These are phyloP conservation scores for Solanum chmielewskii DNA, from an alignment of 257 asterid species.

Conservation along the genomic window DNA sequence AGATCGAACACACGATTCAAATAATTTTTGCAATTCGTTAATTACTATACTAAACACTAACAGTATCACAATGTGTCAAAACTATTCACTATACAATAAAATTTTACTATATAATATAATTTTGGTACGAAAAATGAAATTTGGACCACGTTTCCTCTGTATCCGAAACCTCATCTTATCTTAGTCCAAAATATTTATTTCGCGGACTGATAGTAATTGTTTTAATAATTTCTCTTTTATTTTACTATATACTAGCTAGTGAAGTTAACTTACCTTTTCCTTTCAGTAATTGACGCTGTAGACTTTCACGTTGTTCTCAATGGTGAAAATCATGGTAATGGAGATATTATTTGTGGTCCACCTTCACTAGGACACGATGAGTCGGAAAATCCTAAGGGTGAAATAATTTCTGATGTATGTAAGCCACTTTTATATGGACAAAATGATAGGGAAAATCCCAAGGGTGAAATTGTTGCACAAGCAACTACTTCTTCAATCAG, in stretches of 20 bases:
- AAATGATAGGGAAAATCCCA: not conserved
- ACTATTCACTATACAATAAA: too few relatives aligned
- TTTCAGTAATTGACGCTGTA: constrained; percentile 3
- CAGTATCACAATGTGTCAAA: too few relatives aligned
- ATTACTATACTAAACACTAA: too few relatives aligned
- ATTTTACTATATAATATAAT: too few relatives aligned
- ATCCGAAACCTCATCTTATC: not conserved
- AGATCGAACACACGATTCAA: too few relatives aligned
- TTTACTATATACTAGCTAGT: not conserved
- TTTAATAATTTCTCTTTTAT: too few relatives aligned
- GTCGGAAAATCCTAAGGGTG: not conserved
- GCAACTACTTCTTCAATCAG: not conserved
- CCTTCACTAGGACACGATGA: not conserved
- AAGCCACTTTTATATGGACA: not conserved
- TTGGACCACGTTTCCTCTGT: too few relatives aligned
- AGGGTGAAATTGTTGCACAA: not conserved
- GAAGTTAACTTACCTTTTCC: not conserved
- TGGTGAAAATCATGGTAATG: not conserved
- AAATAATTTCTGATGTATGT: not conserved
- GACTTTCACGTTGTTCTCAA: constrained; percentile 19
- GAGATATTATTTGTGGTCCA: not conserved
- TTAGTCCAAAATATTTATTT: too few relatives aligned
- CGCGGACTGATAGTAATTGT: not conserved
- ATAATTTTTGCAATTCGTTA: too few relatives aligned
- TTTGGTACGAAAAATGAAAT: too few relatives aligned